Evolutionary conservation across 805 yeast species (phyloP).

Genomic region (Cyberlindnera veronae): DNA sequence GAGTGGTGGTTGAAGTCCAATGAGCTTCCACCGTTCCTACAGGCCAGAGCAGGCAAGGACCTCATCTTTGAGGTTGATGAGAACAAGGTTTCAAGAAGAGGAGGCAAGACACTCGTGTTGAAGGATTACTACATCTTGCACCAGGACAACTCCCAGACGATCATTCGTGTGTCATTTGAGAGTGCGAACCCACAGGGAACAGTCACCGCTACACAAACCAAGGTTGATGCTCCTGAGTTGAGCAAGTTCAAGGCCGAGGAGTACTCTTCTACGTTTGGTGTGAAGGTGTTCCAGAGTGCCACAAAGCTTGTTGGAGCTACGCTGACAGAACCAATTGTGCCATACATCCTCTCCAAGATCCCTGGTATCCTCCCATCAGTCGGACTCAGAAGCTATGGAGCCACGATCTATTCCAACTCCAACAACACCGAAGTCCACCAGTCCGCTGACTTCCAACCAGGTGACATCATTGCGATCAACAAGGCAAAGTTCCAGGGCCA

Average conservation of each 20-base stretch:
- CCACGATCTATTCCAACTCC: constrained; percentile 55
- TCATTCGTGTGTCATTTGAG: constrained; percentile 57
- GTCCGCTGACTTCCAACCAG: constrained; percentile 66
- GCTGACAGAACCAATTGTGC: constrained; percentile 29
- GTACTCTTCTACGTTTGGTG: constrained; percentile 50
- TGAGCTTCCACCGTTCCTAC: constrained; percentile 53
- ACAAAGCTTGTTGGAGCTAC: constrained; percentile 30
- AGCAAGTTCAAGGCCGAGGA: constrained; percentile 45
- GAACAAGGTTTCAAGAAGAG: constrained; percentile 51
- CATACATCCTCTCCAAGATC: constrained; percentile 34
- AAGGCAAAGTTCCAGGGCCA: constrained; percentile 73
- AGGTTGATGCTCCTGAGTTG: constrained; percentile 42
- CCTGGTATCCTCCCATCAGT: constrained; percentile 51
- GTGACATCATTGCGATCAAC: constrained; percentile 77
- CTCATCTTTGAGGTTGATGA: constrained; percentile 66
- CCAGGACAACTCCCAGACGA: constrained; percentile 66
- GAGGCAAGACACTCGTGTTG: constrained; percentile 42
- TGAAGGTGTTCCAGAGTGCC: constrained; percentile 45
- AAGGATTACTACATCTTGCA: constrained; percentile 71
- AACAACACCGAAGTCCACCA: constrained; percentile 48
- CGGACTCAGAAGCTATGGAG: constrained; percentile 71
- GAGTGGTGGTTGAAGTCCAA: constrained; percentile 65
- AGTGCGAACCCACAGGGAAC: constrained; percentile 50
- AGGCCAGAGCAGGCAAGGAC: constrained; percentile 41
- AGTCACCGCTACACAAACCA: constrained; percentile 32